Evolutionary conservation across 192 early-diverging fungal species (phyloP).

Genomic region (Spinellus fusiger): DNA sequence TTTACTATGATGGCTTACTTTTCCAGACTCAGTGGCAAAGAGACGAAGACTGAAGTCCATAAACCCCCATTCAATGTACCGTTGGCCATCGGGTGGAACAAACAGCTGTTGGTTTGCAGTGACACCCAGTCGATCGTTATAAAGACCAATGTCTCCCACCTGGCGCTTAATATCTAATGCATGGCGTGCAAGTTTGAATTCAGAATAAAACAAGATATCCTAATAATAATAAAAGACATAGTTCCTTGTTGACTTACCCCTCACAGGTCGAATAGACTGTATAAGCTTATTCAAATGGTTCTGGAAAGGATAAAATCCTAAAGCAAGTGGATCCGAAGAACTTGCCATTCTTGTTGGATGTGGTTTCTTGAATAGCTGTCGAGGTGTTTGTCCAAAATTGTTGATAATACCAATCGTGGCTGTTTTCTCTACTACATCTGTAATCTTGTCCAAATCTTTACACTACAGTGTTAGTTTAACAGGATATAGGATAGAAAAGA

Average conservation of each 20-base stretch:
- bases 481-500: not conserved
- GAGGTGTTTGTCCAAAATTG: slow-evolving; percentile 96
- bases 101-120: slow-evolving; percentile 35
- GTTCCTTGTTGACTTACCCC: slow-evolving; percentile 28
- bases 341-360: slow-evolving; percentile 58
- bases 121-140: slow-evolving; percentile 35
- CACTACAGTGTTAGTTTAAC: not conserved
- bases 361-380: slow-evolving; percentile 80
- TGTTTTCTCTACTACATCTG: slow-evolving; percentile 81
- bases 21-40: slow-evolving; percentile 43
- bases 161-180: slow-evolving; percentile 43
- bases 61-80: slow-evolving; percentile 62
- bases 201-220: not conserved
- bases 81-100: slow-evolving; percentile 36
- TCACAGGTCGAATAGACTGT: slow-evolving; percentile 45
- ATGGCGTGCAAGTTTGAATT: too few relatives aligned
- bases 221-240: not conserved
- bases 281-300: slow-evolving; percentile 45
- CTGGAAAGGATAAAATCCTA: slow-evolving; percentile 41
- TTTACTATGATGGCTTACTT: slow-evolving; percentile 21
- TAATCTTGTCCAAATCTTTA: slow-evolving; percentile 74
- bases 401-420: slow-evolving; percentile 92
- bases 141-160: slow-evolving; percentile 44
- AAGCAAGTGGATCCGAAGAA: slow-evolving; percentile 30
- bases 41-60: slow-evolving; percentile 54